A percentile compares a stretch with the other conserved stretches of the same genome.
Evolutionary conservation across 148 eudicot species (phyloP).

Genomic region (Cornus controversa): DNA sequence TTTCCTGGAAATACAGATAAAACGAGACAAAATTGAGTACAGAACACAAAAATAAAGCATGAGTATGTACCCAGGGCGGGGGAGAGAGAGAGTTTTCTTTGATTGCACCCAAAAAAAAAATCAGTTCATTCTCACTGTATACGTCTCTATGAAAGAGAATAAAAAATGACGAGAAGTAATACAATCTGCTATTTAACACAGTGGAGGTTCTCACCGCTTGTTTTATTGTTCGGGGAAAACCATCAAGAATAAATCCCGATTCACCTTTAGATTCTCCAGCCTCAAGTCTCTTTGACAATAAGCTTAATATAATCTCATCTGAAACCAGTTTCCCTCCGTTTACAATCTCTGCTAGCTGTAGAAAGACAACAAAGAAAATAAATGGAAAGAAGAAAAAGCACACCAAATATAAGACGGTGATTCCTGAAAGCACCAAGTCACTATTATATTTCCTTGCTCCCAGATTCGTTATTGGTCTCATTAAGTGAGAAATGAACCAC

Average conservation of each 20-base stretch:
- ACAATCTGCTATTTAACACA: background rate
- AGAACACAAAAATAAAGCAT: background rate
- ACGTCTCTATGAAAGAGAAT: background rate
- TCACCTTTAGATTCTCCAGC: conserved; percentile 85
- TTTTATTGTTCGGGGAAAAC: conserved; percentile 95
- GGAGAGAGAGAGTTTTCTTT: background rate
- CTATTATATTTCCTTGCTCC: background rate
- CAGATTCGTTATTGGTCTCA: background rate
- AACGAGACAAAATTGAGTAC: conserved; percentile 7
- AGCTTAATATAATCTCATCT: conserved; percentile 80
- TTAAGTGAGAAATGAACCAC: too few species aligned
- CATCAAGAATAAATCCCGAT: conserved; percentile 95
- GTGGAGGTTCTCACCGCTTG: conserved; percentile 72
- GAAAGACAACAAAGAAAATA: conserved; percentile 6
- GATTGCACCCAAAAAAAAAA: too few species aligned
- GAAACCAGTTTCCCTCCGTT: conserved; percentile 95
- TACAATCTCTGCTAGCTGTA: conserved; percentile 88
- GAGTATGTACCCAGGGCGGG: background rate
- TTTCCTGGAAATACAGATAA: conserved; percentile 59
- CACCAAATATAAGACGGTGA: background rate
- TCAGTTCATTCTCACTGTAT: background rate
- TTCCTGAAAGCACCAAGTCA: too few species aligned
- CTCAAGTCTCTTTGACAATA: conserved; percentile 94
- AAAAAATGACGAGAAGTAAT: background rate
- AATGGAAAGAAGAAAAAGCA: background rate